These are phyloP conservation scores for Nadsonia commutata DNA, from an alignment of 1,139 yeast species.

Conservation along the genomic window DNA sequence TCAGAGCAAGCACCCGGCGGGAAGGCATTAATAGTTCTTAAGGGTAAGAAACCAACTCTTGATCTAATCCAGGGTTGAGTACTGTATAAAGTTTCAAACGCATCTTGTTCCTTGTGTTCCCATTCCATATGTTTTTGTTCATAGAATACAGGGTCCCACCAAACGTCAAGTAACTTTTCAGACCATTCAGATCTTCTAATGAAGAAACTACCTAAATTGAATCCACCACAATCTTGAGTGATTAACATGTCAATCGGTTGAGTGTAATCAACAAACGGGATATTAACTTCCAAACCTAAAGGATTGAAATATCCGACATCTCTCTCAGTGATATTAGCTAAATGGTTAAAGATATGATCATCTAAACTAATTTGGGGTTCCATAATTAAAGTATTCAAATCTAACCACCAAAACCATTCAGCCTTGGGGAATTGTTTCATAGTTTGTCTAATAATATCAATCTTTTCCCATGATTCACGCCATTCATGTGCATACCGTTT, in stretches of 20 bases:
- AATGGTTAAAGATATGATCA: constrained; percentile 53
- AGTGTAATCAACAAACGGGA: constrained; percentile 63
- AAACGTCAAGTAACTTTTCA: constrained; percentile 65
- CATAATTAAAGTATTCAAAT: constrained; percentile 88
- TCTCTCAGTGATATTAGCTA: constrained; percentile 60
- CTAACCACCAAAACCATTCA: constrained; percentile 99
- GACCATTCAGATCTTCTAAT: constrained; percentile 79
- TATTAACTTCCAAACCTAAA: constrained; percentile 43
- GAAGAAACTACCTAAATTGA: constrained; percentile 81
- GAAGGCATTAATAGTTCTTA: constrained; percentile 74
- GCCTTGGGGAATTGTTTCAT: constrained; percentile 91
- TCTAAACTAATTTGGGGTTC: constrained; percentile 80
- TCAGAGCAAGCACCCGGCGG: constrained; percentile 87
- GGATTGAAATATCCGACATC: constrained; percentile 62
- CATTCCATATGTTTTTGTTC: constrained; percentile 97
- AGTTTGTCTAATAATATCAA: constrained; percentile 82
- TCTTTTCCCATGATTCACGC: constrained; percentile 98
- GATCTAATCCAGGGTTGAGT: constrained; percentile 84
- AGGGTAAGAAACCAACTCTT: constrained; percentile 70
- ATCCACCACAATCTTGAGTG: constrained; percentile 96
- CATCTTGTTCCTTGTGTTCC: constrained; percentile 98
- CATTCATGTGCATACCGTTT: constrained; percentile 92
- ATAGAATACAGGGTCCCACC: constrained; percentile 98
- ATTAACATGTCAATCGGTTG: constrained; percentile 64
- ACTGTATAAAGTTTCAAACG: constrained; percentile 66